Conservation (phyloP, 2,329 filamentous ascomycete genomes). For the Fusarium agapanthi region DNA sequence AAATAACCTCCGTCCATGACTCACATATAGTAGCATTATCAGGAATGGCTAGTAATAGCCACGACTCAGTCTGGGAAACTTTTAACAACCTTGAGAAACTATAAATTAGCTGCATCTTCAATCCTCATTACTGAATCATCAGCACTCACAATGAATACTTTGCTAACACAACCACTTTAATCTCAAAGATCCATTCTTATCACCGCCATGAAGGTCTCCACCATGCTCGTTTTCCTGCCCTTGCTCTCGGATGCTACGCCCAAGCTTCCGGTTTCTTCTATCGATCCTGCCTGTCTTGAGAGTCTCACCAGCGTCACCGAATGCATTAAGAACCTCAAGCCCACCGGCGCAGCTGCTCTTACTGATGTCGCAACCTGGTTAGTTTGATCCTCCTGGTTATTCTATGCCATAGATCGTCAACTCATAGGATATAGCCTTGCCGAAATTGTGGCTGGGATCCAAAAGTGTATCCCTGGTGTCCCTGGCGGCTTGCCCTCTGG, state of each 20-base stretch:
- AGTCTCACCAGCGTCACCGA: background rate
- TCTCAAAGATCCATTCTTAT: rapidly evolving
- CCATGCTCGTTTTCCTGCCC: background rate
- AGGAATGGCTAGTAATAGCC: too few species aligned
- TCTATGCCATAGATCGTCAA: rapidly evolving
- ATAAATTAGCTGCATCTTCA: background rate
- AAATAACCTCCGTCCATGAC: too few species aligned
- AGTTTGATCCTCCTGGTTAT: rapidly evolving
- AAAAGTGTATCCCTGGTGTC: background rate
- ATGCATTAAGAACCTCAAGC: background rate
- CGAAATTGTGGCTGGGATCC: background rate
- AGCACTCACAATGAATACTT: background rate
- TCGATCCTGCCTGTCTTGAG: background rate
- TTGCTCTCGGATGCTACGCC: background rate
- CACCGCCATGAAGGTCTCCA: background rate
- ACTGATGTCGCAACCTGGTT: background rate
- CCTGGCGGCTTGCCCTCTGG: background rate
- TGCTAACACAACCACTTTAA: background rate
- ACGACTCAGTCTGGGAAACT: too few species aligned
- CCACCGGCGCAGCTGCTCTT: background rate
- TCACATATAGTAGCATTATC: too few species aligned
- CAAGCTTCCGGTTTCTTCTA: background rate
- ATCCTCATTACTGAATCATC: too few species aligned
- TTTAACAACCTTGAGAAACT: too few species aligned
- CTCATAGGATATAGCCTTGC: background rate